Evolutionary conservation across 371 early-diverging fungal genomes (phyloP).

Genomic region (Rhizopus delemar): DNA sequence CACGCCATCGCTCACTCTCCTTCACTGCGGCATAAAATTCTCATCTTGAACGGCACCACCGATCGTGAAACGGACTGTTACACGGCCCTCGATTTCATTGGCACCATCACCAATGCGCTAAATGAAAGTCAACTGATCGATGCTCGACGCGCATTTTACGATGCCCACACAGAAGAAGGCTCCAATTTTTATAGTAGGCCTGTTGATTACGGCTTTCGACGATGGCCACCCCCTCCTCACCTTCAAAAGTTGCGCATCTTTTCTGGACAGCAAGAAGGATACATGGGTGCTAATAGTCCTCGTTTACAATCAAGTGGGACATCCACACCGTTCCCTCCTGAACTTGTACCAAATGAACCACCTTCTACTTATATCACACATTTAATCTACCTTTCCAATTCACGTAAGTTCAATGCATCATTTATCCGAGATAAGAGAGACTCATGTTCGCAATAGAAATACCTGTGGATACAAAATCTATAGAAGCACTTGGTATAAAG

Average conservation of each 20-base stretch:
- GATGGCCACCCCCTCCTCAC: conserved; percentile 29
- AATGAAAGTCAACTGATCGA: conserved; percentile 59
- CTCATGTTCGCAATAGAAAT: conserved; percentile 22
- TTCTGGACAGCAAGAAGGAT: conserved; percentile 23
- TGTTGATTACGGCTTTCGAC: conserved; percentile 33
- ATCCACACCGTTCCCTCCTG: conserved; percentile 35
- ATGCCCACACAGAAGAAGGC: conserved; percentile 27
- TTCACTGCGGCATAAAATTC: conserved; percentile 59
- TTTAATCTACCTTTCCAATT: conserved; percentile 65
- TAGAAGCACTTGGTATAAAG: conserved; percentile 62
- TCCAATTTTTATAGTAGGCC: conserved; percentile 26
- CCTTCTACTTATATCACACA: conserved; percentile 70
- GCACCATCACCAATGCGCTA: conserved; percentile 66
- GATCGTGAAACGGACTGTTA: conserved; percentile 74
- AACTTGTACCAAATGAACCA: conserved; percentile 46
- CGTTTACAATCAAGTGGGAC: neutral
- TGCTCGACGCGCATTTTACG: conserved; percentile 45
- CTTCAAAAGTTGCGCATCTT: conserved; percentile 5
- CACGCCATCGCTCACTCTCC: conserved; percentile 59
- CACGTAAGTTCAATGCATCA: conserved; percentile 26
- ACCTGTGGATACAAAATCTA: conserved; percentile 53
- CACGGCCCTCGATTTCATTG: conserved; percentile 71
- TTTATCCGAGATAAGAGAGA: too few species aligned
- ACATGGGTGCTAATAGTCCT: conserved; percentile 17
- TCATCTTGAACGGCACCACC: conserved; percentile 68